Percentiles rank a stretch among this genome's conserved stretches.
phyloP scores from a whole-genome alignment of 129 eudicot genomes.

The Chrysanthemum makinoi region DNA sequence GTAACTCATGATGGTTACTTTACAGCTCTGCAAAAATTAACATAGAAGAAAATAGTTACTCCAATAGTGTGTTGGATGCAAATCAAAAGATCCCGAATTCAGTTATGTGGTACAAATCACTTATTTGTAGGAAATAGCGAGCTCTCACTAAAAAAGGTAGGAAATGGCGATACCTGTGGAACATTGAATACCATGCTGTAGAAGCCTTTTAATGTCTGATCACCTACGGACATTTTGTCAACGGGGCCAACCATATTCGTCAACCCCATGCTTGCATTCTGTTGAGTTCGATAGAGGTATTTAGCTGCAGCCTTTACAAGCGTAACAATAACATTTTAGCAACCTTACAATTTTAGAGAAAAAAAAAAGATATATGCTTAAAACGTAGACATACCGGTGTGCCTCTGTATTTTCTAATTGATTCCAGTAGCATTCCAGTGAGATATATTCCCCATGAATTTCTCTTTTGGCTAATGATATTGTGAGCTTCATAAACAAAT shows the following conservation, averaged over 20 bases:
- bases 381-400: slow-evolving; percentile 55
- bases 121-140: too few relatives aligned
- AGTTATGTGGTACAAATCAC: neutral
- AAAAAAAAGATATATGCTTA: neutral
- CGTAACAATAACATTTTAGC: neutral
- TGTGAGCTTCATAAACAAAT: slow-evolving; percentile 45
- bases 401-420: slow-evolving; percentile 57
- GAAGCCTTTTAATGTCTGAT: slow-evolving; percentile 50
- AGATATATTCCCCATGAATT: slow-evolving; percentile 64
- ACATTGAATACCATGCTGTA: slow-evolving; percentile 40
- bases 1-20: slow-evolving; percentile 48
- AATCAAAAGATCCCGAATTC: neutral
- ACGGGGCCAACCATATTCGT: slow-evolving; percentile 51
- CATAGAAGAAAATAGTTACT: neutral
- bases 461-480: slow-evolving; percentile 48
- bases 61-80: neutral
- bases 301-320: slow-evolving; percentile 38
- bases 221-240: slow-evolving; percentile 44
- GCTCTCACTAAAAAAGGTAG: neutral
- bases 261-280: slow-evolving; percentile 40
- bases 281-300: slow-evolving; percentile 37
- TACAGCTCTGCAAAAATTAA: slow-evolving; percentile 33
- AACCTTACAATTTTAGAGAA: too few relatives aligned
- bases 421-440: slow-evolving; percentile 67
- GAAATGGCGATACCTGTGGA: slow-evolving; percentile 38